phyloP scores from a whole-genome alignment of 2,329 filamentous ascomycete species.

The Fusarium solani-melongenae region DNA sequence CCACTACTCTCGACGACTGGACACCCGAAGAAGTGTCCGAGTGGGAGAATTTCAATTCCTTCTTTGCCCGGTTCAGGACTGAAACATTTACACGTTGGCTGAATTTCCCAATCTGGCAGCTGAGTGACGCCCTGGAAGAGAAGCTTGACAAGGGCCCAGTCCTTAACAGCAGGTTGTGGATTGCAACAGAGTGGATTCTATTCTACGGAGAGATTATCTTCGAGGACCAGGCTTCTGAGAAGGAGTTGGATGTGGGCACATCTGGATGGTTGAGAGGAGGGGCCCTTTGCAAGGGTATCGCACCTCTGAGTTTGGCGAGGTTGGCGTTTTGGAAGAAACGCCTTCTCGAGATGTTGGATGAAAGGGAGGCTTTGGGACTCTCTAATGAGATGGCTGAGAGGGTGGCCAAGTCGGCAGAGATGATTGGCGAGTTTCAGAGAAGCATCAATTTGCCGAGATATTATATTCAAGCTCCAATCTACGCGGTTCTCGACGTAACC shows the following conservation, averaged over 20 bases:
- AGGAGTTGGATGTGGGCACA: fast-evolving
- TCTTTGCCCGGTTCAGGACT: neutral
- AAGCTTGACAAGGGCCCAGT: neutral
- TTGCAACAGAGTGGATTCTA: neutral
- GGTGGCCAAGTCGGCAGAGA: neutral
- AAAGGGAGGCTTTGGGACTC: neutral
- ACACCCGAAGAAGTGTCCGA: neutral
- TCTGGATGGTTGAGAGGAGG: neutral
- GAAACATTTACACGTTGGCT: neutral
- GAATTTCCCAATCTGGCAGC: neutral
- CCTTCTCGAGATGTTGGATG: neutral
- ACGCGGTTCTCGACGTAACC: too few species aligned
- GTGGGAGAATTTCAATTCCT: neutral
- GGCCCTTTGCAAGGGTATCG: neutral
- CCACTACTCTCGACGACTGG: neutral
- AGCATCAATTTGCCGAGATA: too few species aligned
- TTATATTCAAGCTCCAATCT: too few species aligned
- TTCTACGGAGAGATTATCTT: neutral
- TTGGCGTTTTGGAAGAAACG: neutral
- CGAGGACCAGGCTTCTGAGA: neutral
- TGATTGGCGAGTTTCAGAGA: neutral
- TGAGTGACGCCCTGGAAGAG: neutral
- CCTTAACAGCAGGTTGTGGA: neutral
- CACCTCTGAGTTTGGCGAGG: neutral
- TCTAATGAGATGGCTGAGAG: neutral